phyloP scores from a whole-genome alignment of 768 basidiomycete species.

The Mrakia blollopis region DNA sequence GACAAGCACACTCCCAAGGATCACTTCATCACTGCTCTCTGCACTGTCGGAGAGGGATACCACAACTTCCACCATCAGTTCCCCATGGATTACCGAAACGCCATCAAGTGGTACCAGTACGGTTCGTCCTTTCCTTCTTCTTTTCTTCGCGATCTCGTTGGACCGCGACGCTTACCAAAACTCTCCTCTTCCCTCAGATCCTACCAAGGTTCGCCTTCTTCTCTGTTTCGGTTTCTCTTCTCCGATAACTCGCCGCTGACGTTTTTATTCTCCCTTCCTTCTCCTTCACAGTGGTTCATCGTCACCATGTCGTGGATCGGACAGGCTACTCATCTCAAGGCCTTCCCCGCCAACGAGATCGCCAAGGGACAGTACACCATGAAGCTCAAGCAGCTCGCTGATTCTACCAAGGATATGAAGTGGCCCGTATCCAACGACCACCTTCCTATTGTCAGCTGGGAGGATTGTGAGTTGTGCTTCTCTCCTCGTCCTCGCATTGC shows the following conservation, averaged over 20 bases:
- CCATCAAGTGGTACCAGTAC: slow-evolving; percentile 90
- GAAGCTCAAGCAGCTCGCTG: slow-evolving; percentile 80
- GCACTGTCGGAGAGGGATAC: slow-evolving; percentile 92
- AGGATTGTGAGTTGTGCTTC: slow-evolving; percentile 61
- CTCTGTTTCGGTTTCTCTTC: too few species aligned
- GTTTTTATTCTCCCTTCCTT: too few species aligned
- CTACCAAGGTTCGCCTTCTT: slow-evolving; percentile 54
- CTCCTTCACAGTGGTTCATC: slow-evolving; percentile 63
- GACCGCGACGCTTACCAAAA: not conserved
- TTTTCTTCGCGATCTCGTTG: slow-evolving; percentile 56
- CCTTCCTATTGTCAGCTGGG: slow-evolving; percentile 79
- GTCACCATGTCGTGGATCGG: slow-evolving; percentile 59
- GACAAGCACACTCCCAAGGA: slow-evolving; percentile 92
- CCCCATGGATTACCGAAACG: slow-evolving; percentile 94
- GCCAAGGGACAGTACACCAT: slow-evolving; percentile 88
- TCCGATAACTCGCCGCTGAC: too few species aligned
- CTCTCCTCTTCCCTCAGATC: slow-evolving; percentile 38
- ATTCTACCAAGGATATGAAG: slow-evolving; percentile 64
- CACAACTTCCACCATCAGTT: slow-evolving; percentile 94
- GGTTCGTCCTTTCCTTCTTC: slow-evolving; percentile 58
- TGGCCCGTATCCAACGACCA: slow-evolving; percentile 77
- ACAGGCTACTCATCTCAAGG: slow-evolving; percentile 72
- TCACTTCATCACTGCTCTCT: slow-evolving; percentile 80
- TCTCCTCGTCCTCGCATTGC: not conserved
- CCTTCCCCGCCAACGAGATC: slow-evolving; percentile 85